Base-by-base conservation (phyloP, 129 eudicot species). In the Escallonia herrerae region DNA sequence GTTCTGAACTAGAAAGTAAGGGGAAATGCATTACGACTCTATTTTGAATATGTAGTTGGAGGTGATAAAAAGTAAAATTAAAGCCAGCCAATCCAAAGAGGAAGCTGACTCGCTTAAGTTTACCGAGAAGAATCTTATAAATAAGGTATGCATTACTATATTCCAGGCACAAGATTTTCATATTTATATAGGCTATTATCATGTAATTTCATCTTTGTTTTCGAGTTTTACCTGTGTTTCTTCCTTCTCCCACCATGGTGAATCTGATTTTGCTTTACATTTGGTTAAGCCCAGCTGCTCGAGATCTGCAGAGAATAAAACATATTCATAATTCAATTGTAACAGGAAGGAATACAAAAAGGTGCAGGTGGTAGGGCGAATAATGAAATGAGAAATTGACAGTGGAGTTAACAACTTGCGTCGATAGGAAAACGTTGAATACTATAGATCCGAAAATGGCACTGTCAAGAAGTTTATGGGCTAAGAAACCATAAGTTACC, bases 41-140 rank as follows among this genome's bases (percentile, higher is more conserved):
- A 61, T 41, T 59, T 66, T 52, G 38, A 52, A 57, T 59, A 55
- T 75, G 68, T 73, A 91, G 97, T 75, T 93, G 79, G 91, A 82
- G 77, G 78, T 80, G 11, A 38, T 89, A 8, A 89, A 89, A 66
- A 48, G 66, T 44, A 85, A 86, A 74, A 72, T 76, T 54, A 93
- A 86, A 69, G 73, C 80, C 12, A 64, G 85, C 77, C 69, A 74
- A 66, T 93, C 99, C 51, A 63, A 88, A 79, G 99, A 86, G 59
- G 99, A 93, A 69, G 95, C 69, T 9, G 84, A 93, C 8, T 81
- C 96, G 8, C 90, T 88, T 11, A 89, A 83, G 72, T 81, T 91
- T 74, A 69, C 66, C 10, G 86, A 91, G 79, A 91, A 91, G 65
- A 76, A 80, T 64, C 72, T 88, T 62, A 87, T 91, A 8, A 91